phyloP scores from a whole-genome alignment of 2,329 filamentous ascomycete species.

The Clathrospora elynae region DNA sequence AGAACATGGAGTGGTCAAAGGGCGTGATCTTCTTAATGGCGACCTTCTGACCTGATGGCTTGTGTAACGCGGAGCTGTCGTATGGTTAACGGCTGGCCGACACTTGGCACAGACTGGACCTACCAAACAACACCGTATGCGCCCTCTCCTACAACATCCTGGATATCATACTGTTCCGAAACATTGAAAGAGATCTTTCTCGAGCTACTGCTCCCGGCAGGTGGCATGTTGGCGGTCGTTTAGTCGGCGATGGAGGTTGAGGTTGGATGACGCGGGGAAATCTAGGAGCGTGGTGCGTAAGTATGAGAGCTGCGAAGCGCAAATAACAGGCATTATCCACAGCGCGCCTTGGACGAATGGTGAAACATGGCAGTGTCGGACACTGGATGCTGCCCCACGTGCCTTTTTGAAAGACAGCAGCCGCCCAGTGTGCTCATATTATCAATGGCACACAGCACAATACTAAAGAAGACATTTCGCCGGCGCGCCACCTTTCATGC shows the following conservation, averaged over 20 bases:
- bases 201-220: constrained; percentile 57
- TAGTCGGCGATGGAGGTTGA: constrained; percentile 9
- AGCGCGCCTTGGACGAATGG: constrained; percentile 29
- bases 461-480: background rate
- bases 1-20: constrained; percentile 99
- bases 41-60: constrained; percentile 96
- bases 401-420: constrained; percentile 25
- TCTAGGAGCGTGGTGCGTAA: constrained; percentile 29
- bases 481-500: constrained; percentile 1
- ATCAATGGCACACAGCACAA: no score
- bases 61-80: constrained; percentile 89
- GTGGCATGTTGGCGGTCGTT: constrained; percentile 42
- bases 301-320: constrained; percentile 19
- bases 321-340: constrained; percentile 22
- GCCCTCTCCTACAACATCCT: constrained; percentile 98
- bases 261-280: constrained; percentile 8
- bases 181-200: constrained; percentile 99
- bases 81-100: constrained; percentile 24
- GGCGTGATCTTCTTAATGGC: constrained; percentile 99
- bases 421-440: no score
- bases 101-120: constrained; percentile 46
- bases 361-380: constrained; percentile 36
- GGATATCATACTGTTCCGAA: constrained; percentile 98
- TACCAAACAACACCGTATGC: constrained; percentile 99
- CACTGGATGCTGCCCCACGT: constrained; percentile 31